These are phyloP conservation scores for Talaromyces funiculosus DNA, from an alignment of 2,329 filamentous ascomycete species.

Conservation along the genomic window DNA sequence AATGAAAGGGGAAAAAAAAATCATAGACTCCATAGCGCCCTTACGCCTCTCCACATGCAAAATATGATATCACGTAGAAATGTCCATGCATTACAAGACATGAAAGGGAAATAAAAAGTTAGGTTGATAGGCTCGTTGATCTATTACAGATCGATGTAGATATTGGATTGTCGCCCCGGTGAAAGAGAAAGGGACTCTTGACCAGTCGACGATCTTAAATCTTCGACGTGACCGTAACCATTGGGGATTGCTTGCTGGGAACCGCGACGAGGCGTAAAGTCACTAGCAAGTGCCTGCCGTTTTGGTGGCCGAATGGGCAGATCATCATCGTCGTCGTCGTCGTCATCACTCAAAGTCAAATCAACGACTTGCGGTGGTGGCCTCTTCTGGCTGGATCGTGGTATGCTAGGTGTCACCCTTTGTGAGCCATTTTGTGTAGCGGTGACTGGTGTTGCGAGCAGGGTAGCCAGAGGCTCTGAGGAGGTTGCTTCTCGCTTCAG, in stretches of 20 bases:
- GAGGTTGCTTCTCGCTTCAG: constrained; percentile 33
- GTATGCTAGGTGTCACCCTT: constrained; percentile 1
- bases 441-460: constrained; percentile 31
- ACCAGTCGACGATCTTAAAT: constrained; percentile 7
- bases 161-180: constrained; percentile 2
- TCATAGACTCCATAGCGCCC: background rate
- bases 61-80: background rate
- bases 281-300: constrained; percentile 23
- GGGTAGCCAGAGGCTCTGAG: constrained; percentile 17
- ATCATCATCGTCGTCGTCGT: constrained; percentile 40
- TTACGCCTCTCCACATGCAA: background rate
- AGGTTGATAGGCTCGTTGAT: background rate
- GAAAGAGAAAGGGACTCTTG: constrained; percentile 11
- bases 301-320: constrained; percentile 30
- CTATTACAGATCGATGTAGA: constrained; percentile 10
- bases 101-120: background rate
- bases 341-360: constrained; percentile 49
- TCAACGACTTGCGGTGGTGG: constrained; percentile 48
- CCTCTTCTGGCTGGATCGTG: constrained; percentile 40
- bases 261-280: constrained; percentile 20
- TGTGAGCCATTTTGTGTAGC: constrained; percentile 24
- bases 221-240: constrained; percentile 2
- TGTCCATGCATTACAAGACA: background rate
- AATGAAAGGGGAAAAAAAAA: background rate
- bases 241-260: constrained; percentile 19